A percentile compares a stretch with the other conserved stretches of the same genome.
Conservation (phyloP, 768 basidiomycete species). For the Bullera alba region DNA sequence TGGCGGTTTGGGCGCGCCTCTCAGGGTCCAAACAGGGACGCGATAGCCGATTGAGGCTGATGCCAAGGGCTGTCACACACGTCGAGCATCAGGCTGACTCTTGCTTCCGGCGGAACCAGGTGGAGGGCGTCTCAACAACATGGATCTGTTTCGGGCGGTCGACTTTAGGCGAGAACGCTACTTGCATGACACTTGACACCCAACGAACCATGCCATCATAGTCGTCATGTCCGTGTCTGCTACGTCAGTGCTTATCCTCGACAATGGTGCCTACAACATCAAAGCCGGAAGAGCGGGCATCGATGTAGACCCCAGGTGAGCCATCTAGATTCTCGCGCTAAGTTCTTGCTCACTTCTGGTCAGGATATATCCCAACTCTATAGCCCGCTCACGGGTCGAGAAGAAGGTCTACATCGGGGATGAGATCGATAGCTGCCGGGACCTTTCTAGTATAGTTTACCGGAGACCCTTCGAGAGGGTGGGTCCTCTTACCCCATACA, state of each 20-base stretch:
- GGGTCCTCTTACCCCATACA: slow-evolving; percentile 6
- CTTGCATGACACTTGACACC: no score
- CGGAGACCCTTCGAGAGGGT: slow-evolving; percentile 85
- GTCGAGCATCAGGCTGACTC: no score
- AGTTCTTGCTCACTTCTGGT: not conserved
- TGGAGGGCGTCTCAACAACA: no score
- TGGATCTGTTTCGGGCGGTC: no score
- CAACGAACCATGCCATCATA: no score
- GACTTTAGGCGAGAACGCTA: no score
- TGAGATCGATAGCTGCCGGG: slow-evolving; percentile 66
- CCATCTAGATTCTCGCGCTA: not conserved
- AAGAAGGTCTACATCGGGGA: slow-evolving; percentile 77
- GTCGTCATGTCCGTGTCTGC: no score
- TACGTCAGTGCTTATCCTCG: slow-evolving; percentile 59
- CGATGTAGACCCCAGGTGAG: slow-evolving; percentile 30
- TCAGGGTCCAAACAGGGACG: no score
- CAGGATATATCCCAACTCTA: slow-evolving; percentile 71
- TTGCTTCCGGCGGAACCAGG: no score
- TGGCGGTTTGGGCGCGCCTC: no score
- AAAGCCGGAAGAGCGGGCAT: slow-evolving; percentile 60
- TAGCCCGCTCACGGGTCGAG: slow-evolving; percentile 77
- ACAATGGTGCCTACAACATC: slow-evolving; percentile 79
- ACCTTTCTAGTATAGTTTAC: slow-evolving; percentile 74
- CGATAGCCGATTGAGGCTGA: no score
- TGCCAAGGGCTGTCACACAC: no score